Evolutionary conservation across 202 grass and related monocot genomes (phyloP), one percentile per base, ranked within the genome.

Genomic region (Zoysia matrella): DNA sequence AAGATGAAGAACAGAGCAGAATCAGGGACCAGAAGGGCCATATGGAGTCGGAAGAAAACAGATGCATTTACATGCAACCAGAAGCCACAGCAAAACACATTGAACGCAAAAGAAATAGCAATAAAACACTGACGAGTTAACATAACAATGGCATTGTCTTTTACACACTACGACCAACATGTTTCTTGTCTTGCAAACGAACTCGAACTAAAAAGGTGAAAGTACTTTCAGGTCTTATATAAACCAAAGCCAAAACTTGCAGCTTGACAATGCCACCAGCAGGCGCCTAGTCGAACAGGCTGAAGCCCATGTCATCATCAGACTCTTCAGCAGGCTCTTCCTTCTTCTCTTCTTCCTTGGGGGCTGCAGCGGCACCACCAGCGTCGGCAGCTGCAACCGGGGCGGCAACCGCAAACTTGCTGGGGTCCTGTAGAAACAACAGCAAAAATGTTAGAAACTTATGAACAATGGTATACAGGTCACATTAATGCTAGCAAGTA

Each of bases 271-370:
- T 15, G 67, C 11, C 0, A 51, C 0, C 30, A 65, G 10, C 49
- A 50, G 15, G 5, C 14, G 61, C 15, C 85, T 84, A 91, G 51
- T 97, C 94, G 5, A 97, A 97, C 75, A 97, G 72, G 56, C 86
- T 90, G 63, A 97, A 90, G 67, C 94, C 94, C 86, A 97, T 79
- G 43, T 91, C 94, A 12, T 71, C 89, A 39, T 93, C 94, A 0
- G 91, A 93, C 71, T 93, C 89, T 64, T 97, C 94, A 0, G 48
- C 89, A 0, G 91, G 89, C 65, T 97, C 93, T 1, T 93, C 88
- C 56, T 91, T 88, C 80, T 91, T 91, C 68, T 89, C 88, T 54
- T 93, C 94, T 67, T 82, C 92, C 76, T 93, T 89, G 4, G 86
- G 60, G 14, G 87, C 68, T 52, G 77, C 58, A 14, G 84, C 82